Base-by-base conservation (phyloP, 768 basidiomycete species). In the Psilocybe tampanensis region DNA sequence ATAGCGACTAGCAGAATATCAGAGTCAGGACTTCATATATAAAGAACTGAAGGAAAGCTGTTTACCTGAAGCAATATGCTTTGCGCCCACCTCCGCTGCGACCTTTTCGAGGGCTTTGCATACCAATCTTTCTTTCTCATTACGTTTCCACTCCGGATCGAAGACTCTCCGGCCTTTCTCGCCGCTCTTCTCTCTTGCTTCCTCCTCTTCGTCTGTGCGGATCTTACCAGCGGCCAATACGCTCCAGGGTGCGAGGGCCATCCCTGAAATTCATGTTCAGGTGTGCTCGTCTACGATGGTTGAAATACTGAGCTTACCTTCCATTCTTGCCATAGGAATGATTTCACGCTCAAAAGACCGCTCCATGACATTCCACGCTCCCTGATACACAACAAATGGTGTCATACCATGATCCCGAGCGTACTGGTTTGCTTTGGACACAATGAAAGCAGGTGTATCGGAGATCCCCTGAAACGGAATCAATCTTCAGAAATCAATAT, bases 381-480 rank as follows among this genome's bases (percentile, higher is more conserved):
- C 83, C 68, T 81, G 83, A 66, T 85, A 86, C 18, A 86, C 72
- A 26, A 74, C 71, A 64, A 86, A 86, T 2, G 79, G 83, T 0
- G 80, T 77, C 52, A 80, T 68, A 0, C 73, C 81, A 43, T 83
- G 77, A 29, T 74, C 70, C 0, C 77, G 70, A 13, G 83, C 81
- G 52, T 81, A 84, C 50, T 77, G 73, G 61, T 85, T 84, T 2
- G 78, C 79, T 51, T 72, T 69, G 2, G 76, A 54, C 12, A 82
- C 81, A 3, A 82, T 60, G 80, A 81, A 84, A 0, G 81, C 81
- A 0, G 81, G 80, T 1, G 75, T 67, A 49, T 81, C 75, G 17
- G 74, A 75, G 18, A 75, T 59, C 8, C 78, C 77, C 75, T 77
- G 19, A 3, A 47, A 19, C 13, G 18, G 3, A 18, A 26, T 9